Conservation (phyloP, 805 yeast genomes). For the Monosporozyma solicola region DNA sequence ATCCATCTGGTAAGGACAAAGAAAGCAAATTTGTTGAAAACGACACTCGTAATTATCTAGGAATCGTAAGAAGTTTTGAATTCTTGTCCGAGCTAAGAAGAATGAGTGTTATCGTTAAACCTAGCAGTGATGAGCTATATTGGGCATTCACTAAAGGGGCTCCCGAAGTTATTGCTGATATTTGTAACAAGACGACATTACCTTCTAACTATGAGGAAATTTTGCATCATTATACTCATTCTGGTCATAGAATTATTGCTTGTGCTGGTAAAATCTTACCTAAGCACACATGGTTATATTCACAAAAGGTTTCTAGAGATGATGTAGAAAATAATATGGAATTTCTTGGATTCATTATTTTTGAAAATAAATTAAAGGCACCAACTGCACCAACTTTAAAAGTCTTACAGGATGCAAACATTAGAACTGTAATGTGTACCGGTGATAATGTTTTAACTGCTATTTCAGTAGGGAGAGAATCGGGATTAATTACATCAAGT, state of each 20-base stretch:
- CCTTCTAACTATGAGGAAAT: constrained; percentile 69
- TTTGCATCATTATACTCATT: constrained; percentile 79
- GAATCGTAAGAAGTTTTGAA: constrained; percentile 57
- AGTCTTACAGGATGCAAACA: constrained; percentile 54
- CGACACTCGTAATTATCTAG: constrained; percentile 33
- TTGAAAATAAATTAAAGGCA: constrained; percentile 81
- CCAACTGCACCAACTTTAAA: constrained; percentile 54
- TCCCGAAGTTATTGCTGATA: constrained; percentile 80
- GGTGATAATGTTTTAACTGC: constrained; percentile 96
- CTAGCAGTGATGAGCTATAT: constrained; percentile 33
- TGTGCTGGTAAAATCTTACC: constrained; percentile 60
- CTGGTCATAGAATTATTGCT: constrained; percentile 92
- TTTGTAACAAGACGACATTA: constrained; percentile 62
- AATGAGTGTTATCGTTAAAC: constrained; percentile 74
- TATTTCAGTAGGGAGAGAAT: constrained; percentile 82
- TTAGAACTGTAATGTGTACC: constrained; percentile 91
- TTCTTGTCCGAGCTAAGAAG: constrained; percentile 78
- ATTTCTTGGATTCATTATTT: constrained; percentile 82
- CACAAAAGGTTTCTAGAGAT: constrained; percentile 47
- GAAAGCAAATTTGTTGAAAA: constrained; percentile 29
- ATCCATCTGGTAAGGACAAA: constrained; percentile 29
- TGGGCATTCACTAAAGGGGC: constrained; percentile 85
- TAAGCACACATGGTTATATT: constrained; percentile 39
- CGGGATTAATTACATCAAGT: constrained; percentile 48
- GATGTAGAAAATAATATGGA: constrained; percentile 59